phyloP scores from a whole-genome alignment of 345 rosid genomes.

The Salix dunnii region DNA sequence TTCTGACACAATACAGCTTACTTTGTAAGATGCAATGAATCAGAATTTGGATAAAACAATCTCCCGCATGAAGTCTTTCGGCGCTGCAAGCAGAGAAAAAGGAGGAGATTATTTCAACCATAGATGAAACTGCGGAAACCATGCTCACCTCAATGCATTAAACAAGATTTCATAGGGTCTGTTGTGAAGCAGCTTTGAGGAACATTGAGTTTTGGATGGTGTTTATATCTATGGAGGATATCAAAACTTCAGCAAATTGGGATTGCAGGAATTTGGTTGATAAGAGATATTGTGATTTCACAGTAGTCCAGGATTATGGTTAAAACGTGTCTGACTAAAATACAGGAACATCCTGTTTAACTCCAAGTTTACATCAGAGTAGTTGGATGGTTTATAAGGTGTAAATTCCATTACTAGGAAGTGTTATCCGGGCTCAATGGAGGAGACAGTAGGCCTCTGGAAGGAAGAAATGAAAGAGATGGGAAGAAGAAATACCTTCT shows the following conservation, averaged over 20 bases:
- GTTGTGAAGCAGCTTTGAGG: not conserved
- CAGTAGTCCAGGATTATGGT: not conserved
- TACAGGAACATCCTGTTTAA: not conserved
- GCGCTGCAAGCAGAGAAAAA: constrained; percentile 37
- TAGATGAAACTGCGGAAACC: not conserved
- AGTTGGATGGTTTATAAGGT: not conserved
- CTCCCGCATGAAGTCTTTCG: constrained; percentile 45
- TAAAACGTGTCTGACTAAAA: not conserved
- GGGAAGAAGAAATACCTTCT: constrained; percentile 30
- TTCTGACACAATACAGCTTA: not conserved
- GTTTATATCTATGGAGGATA: not conserved
- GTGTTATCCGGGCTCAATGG: not conserved
- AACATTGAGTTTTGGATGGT: not conserved
- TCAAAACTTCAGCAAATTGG: not conserved
- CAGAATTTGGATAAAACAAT: constrained; percentile 43
- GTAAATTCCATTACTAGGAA: not conserved
- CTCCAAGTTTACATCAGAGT: not conserved
- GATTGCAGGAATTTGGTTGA: not conserved
- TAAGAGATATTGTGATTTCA: not conserved
- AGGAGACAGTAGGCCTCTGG: not conserved
- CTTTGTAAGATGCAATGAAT: not conserved
- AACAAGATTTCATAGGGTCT: not conserved
- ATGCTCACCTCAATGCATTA: not conserved
- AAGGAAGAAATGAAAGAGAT: not conserved
- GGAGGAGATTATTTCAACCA: not conserved